Base-by-base conservation (phyloP, 169 alveolate species). In the Plasmodium falciparum region DNA sequence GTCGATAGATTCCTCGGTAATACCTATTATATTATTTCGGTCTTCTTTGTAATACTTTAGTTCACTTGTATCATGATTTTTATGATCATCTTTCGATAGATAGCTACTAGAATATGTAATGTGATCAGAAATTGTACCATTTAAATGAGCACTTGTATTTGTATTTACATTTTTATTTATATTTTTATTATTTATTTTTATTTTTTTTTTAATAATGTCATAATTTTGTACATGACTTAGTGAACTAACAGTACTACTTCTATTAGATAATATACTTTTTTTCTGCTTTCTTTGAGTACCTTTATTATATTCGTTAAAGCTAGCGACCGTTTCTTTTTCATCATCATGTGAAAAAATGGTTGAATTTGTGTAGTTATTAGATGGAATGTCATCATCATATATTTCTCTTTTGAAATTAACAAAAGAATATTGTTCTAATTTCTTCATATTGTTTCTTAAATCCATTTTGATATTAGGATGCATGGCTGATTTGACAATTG, bases 331-430 rank as follows among this genome's bases (percentile, higher is more conserved):
- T 29, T 66, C 78, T 1, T 47, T 43, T 33, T 78, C 89, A 78
- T 78, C 66, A 3, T 58, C 66, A 50, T 59, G 66, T 9, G 89
- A 65, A 29, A 43, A 65, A 50, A 47, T 43, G 39, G 17, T 70
- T 20, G 78, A 78, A 78, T 59, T 29, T 15, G 72, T 65, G 59
- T 63, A 11, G 9, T 59, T 65, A 15, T 17, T 78, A 11, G 63
- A 54, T 49, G 67, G 52, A 39, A 29, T 24, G 33, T 69, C 49
- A 5, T 80, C 90, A 58, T 80, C 54, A 69, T 80, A 80, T 15
- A 80, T 80, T 80, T 80, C 90, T 69, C 74, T 69, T 65, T 58
- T 69, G 50, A 66, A 56, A 13, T 69, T 80, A 52, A 69, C 83
- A 15, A 67, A 39, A 24, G 67, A 72, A 29, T 17, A 71, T 50